Conservation (phyloP, 1,284 basidiomycete species). For the Melampsora americana region DNA sequence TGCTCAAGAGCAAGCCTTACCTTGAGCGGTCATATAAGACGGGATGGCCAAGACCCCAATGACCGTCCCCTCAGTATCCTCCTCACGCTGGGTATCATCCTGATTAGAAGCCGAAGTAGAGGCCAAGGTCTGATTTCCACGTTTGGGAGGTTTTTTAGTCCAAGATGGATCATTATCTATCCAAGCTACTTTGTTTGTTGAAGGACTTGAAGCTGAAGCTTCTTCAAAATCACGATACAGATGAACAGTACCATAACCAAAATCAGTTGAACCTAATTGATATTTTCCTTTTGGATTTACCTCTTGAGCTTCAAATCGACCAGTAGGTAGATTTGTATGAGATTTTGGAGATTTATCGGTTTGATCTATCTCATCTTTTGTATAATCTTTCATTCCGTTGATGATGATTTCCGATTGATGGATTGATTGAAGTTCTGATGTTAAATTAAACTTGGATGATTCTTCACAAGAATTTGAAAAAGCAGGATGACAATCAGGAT, state of each 20-base stretch:
- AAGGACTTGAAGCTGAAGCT: constrained; percentile 3
- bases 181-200: neutral
- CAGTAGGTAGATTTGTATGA: constrained; percentile 21
- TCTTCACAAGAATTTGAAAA: constrained; percentile 10
- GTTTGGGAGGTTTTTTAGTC: neutral
- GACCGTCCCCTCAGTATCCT: constrained; percentile 60
- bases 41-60: constrained; percentile 89
- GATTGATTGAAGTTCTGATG: neutral
- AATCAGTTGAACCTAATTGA: constrained; percentile 42
- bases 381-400: neutral
- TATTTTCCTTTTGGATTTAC: constrained; percentile 24
- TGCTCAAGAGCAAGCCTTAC: constrained; percentile 75
- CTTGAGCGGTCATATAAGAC: constrained; percentile 84
- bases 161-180: neutral
- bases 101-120: neutral
- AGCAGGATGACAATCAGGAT: constrained; percentile 36
- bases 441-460: neutral
- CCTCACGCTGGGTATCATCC: neutral
- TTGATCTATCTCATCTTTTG: neutral
- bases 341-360: neutral
- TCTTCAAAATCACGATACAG: constrained; percentile 42
- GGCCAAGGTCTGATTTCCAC: neutral
- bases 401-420: neutral
- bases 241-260: constrained; percentile 39
- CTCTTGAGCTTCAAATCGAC: constrained; percentile 1